Evolutionary conservation across 108 stramenopile genomes (phyloP).

Genomic region (Cyclotella atomus): DNA sequence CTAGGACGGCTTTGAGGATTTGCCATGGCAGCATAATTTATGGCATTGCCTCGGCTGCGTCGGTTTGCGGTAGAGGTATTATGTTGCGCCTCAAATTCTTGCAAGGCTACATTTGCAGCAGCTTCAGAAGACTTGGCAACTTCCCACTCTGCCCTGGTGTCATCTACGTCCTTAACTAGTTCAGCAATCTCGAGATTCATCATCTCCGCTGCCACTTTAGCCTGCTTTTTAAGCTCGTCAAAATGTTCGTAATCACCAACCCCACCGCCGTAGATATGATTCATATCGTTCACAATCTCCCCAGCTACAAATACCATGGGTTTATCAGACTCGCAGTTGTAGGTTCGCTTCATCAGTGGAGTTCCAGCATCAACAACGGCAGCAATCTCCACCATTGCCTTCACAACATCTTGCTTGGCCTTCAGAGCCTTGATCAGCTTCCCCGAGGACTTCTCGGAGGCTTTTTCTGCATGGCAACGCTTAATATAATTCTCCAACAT

Average conservation of each 20-base stretch:
- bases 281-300: not conserved
- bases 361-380: constrained; percentile 6
- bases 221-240: not conserved
- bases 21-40: not conserved
- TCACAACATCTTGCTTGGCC: not conserved
- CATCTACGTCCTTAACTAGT: not conserved
- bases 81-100: not conserved
- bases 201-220: not conserved
- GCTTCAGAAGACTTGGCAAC: not conserved
- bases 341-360: not conserved
- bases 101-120: not conserved
- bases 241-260: not conserved
- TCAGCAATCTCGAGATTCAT: not conserved
- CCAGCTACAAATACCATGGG: constrained; percentile 7
- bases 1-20: not conserved
- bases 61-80: not conserved
- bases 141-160: not conserved
- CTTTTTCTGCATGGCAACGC: not conserved
- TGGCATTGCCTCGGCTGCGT: not conserved
- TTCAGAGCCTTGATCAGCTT: not conserved
- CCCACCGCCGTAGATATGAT: not conserved
- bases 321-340: constrained; percentile 2
- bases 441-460: not conserved
- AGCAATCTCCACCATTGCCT: constrained; percentile 1
- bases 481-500: not conserved